Base-by-base conservation (phyloP, 2,329 filamentous ascomycete genomes). In the Calonectria henricotiae region DNA sequence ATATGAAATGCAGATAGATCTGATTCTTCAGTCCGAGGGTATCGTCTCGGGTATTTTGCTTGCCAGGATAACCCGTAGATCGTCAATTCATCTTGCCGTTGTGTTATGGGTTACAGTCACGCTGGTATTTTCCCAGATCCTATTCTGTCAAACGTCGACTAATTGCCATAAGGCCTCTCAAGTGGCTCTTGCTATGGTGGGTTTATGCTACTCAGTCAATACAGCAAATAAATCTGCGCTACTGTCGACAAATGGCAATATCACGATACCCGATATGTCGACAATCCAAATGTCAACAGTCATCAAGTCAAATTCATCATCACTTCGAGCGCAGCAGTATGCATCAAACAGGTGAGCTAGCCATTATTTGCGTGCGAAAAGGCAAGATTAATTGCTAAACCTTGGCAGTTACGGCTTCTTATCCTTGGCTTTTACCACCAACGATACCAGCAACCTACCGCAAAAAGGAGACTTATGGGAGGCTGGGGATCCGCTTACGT, bases 11-110 rank as follows among this genome's bases (percentile, higher is more conserved):
- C n/a, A 58, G 51, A 58, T 58, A 25, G 51, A 58, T 39, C 23
- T 58, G 51, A 58, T 58, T 58, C 51, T 58, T 8, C 51, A 58
- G n/a, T 58, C 51, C 15, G 32, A 37, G 20, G 51, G 51, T 39
- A 58, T 58, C 12, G 15, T 58, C 11, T 58, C 51, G 2, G 23
- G 51, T 2, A 58, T 58, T 39, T 32, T 58, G 1, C 35, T 58
- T 0, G 51, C 51, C 2, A 58, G 51, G 13, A 58, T 58, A 37
- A 58, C 51, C 6, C 51, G 51, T 15, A 32, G 51, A 23, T 58
- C 37, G 20, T 58, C 51, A 0, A 58, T 58, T 8, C 51, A 58
- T 37, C 23, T 58, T 6, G 51, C 51, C 1, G 51, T 58, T 39
- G n/a, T 58, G 6, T 20, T 32, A 25, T 58, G 51, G 51, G 37